Evolutionary conservation across 306 rosid genomes (phyloP), one percentile per base, ranked within the genome.

Genomic region (Trifolium repens): DNA sequence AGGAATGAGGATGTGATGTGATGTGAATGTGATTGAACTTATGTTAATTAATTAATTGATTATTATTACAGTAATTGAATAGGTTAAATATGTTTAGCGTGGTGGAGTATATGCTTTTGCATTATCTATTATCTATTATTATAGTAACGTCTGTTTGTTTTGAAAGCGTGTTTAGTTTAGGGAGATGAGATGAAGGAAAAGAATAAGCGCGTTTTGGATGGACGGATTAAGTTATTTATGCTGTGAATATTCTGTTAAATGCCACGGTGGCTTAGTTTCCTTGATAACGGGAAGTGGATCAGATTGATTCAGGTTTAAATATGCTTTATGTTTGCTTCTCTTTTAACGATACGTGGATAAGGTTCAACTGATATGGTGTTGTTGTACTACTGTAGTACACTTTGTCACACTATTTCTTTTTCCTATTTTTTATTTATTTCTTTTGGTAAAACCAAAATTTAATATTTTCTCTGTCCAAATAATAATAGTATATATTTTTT

Each of bases 181-280:
- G 24, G 24, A 22, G 24, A 22, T 2, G 0, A 39, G 42, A 39
- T 39, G 42, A 8, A 39, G 8, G 1, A 39, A 32, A 32, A 5
- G 35, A 32, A 32, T 32, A 32, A 32, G 35, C 35, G 35, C 35
- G 35, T 32, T 32, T 32, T 53, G 16, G 35, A 12, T 52, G 67
- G 79, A 49, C 3, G 55, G 77, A 37, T 78, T 34, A 32, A 32
- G 5, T 32, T 32, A 32, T 6, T 4, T 32, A 37, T 67, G 74
- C 79, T 52, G n/a, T 32, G 77, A 55, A 79, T 81, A 75, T 76
- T 75, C 77, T 55, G 16, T 55, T 77, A 5, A 0, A 6, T 39
- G 73, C 69, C 59, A 65, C 17, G 22, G 14, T 69, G 64, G 30
- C 71, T 12, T 0, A 4, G 5, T 59, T 12, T 24, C 30, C 26